Evolutionary conservation across 225 moss, liverwort and hornwort genomes (phyloP), one percentile per base, ranked within the genome.

Genomic region (Pleurozium schreberi): DNA sequence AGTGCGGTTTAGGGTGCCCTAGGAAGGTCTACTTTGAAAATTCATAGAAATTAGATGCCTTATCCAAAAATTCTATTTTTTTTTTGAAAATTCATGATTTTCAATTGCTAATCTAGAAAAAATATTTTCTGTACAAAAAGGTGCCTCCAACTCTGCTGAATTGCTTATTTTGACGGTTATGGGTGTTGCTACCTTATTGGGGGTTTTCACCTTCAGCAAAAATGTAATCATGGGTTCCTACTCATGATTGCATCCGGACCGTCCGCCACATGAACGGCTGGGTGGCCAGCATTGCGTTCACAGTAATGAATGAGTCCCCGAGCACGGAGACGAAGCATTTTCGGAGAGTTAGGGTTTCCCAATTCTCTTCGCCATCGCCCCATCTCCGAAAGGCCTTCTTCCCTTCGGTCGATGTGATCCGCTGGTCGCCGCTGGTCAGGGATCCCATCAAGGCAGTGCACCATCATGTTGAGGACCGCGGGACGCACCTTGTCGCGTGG

Each of bases 381-480:
- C 7, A 68, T 62, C 60, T 55, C 36, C 49, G 10, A 16, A 63
- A 57, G 12, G 22, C 42, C 14, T 61, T 12, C 20, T 2, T 33
- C 7, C 38, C 43, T 60, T 75, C 42, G 43, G 84, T 89, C 40
- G 84, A 90, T 92, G 92, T 87, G 87, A 90, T 80, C 79, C 47
- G 67, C 47, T 52, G 86, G 63, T 69, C 25, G n/a, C 67, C 22
- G 82, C 63, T 70, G 82, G 88, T 71, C 93, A 91, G 93, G 89
- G 93, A 91, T 82, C 88, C n/a, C n/a, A 38, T 45, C 53, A 13
- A 49, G 84, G 91, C 91, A 91, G 90, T 91, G 91, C 88, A 93
- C 26, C 81, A 92, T 52, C 80, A 93, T 93, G 93, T 91, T 91
- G 45, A 88, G 89, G 49, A 85, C 83, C 43, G 93, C 86, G 70